phyloP scores from a whole-genome alignment of 192 early-diverging fungal genomes.

The Mortierella hygrophila region DNA sequence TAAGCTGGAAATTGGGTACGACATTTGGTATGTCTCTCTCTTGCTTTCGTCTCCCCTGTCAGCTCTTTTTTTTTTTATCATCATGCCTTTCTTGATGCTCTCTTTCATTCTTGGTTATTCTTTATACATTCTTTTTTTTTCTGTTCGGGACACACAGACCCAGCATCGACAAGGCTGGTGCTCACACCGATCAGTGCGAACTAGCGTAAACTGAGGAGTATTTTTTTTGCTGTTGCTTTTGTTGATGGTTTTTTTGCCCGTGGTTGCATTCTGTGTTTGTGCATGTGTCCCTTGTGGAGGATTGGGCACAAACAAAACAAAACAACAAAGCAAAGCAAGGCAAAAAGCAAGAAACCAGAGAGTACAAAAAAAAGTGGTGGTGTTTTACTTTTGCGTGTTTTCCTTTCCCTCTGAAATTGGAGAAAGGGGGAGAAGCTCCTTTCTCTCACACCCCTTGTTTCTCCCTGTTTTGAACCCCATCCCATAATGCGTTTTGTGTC shows the following conservation, averaged over 20 bases:
- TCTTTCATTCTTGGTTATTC: neutral
- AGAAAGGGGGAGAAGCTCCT: neutral
- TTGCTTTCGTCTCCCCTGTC: neutral
- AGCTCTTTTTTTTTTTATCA: neutral
- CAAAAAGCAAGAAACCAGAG: no score
- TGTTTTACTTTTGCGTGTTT: slow-evolving; percentile 7
- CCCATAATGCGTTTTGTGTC: slow-evolving; percentile 44
- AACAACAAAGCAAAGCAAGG: neutral
- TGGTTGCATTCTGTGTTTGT: neutral
- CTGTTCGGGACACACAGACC: neutral
- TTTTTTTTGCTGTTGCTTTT: slow-evolving; percentile 2
- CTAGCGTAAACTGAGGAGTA: neutral
- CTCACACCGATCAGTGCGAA: slow-evolving; percentile 2
- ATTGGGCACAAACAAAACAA: neutral
- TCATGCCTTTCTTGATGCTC: neutral
- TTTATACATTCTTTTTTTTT: neutral
- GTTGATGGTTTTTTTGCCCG: neutral
- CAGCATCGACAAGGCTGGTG: neutral
- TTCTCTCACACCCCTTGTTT: slow-evolving; percentile 46
- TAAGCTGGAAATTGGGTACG: no score
- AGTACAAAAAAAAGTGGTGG: no score
- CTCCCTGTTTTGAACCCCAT: slow-evolving; percentile 44
- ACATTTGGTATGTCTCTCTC: neutral
- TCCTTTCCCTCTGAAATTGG: slow-evolving; percentile 1
- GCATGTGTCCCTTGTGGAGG: neutral